Conservation (phyloP, 257 asterid species). For the Ligustrum vulgare region DNA sequence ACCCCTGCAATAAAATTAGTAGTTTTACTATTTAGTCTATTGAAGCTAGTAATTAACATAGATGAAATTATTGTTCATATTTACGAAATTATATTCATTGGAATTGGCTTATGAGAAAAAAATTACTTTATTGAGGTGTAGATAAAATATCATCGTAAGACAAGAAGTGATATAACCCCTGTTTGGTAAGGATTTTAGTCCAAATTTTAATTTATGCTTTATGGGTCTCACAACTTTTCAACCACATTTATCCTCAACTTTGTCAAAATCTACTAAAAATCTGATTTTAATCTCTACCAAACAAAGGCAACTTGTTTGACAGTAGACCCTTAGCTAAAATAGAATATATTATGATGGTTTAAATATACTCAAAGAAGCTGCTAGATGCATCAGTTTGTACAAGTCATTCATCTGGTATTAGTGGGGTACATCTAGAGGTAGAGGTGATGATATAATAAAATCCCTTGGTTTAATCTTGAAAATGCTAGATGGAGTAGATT, state of each 20-base stretch:
- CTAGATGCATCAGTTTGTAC: neutral
- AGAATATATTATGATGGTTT: neutral
- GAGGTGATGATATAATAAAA: neutral
- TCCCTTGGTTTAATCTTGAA: neutral
- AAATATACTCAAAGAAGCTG: neutral
- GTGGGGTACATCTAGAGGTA: neutral
- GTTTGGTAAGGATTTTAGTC: too few relatives aligned
- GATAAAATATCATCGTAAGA: neutral
- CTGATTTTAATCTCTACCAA: too few relatives aligned
- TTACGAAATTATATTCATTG: neutral
- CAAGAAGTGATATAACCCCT: neutral
- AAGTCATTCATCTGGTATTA: neutral
- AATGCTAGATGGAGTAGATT: neutral
- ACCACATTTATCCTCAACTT: too few relatives aligned
- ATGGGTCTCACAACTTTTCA: too few relatives aligned
- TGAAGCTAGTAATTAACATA: neutral
- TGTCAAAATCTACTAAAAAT: too few relatives aligned
- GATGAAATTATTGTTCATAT: neutral
- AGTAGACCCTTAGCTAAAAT: too few relatives aligned
- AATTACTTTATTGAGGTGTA: neutral
- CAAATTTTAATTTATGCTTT: too few relatives aligned
- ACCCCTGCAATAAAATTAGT: neutral
- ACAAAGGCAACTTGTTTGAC: neutral
- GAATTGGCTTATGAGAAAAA: neutral
- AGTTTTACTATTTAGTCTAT: neutral